phyloP scores from a whole-genome alignment of 257 asterid species.

The Penstemon newberryi region DNA sequence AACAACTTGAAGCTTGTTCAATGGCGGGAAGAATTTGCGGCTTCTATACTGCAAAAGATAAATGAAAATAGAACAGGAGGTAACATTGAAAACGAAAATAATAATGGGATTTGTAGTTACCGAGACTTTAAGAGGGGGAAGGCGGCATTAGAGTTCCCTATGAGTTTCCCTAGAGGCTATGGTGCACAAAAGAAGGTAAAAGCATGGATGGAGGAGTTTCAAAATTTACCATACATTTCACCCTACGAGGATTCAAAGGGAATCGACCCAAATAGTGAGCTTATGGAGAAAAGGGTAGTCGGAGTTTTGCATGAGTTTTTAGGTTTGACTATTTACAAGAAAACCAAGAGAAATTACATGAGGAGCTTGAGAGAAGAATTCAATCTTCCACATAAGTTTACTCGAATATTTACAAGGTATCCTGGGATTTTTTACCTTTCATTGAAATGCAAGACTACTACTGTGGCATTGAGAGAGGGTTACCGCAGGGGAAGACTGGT shows the following conservation, averaged over 20 bases:
- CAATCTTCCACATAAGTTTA: conserved; percentile 84
- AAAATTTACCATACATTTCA: conserved; percentile 89
- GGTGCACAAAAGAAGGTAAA: conserved; percentile 92
- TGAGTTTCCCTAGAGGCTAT: conserved; percentile 94
- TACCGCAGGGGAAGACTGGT: conserved; percentile 72
- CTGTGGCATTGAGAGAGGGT: conserved; percentile 83
- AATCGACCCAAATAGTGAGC: conserved; percentile 80
- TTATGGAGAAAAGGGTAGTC: conserved; percentile 95
- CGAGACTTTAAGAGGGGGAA: conserved; percentile 75
- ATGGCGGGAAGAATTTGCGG: conserved; percentile 72
- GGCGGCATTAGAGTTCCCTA: conserved; percentile 75
- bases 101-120: conserved; percentile 34
- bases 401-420: conserved; percentile 84
- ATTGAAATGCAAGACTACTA: conserved; percentile 86
- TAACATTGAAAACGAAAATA: conserved; percentile 17
- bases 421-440: conserved; percentile 93
- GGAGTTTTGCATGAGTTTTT: conserved; percentile 87
- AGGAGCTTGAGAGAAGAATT: conserved; percentile 82
- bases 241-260: conserved; percentile 84
- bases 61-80: conserved; percentile 47
- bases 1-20: conserved; percentile 61
- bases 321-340: conserved; percentile 74
- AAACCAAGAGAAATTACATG: conserved; percentile 86
- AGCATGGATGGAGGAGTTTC: conserved; percentile 97
- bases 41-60: conserved; percentile 74